Evolutionary conservation across 192 early-diverging fungal genomes (phyloP).

Genomic region (Paraglomus occultum): DNA sequence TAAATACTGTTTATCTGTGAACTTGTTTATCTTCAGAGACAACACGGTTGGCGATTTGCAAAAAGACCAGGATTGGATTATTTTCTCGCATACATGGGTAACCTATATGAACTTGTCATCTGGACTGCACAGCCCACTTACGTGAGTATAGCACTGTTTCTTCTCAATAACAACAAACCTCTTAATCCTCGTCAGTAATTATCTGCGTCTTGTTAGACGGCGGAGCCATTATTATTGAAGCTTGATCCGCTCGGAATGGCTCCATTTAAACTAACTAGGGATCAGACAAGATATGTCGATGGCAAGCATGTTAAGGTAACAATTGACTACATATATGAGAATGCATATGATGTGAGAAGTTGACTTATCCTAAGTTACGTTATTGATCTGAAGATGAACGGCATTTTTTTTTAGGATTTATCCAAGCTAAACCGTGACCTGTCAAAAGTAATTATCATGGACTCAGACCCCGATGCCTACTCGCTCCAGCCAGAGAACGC

Average conservation of each 20-base stretch:
- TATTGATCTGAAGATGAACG: conserved; percentile 20
- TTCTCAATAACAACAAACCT: conserved; percentile 19
- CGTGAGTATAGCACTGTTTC: conserved; percentile 46
- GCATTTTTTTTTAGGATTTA: conserved; percentile 59
- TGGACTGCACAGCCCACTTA: conserved; percentile 87
- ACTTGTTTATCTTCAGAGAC: conserved; percentile 55
- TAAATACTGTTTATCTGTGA: not conserved
- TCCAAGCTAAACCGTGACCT: conserved; percentile 92
- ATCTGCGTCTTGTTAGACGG: conserved; percentile 53
- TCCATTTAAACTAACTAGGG: conserved; percentile 88
- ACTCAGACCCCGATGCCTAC: conserved; percentile 83
- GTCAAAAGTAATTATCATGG: conserved; percentile 89
- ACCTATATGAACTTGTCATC: conserved; percentile 94
- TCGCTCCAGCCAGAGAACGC: conserved; percentile 91
- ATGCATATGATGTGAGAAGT: not conserved
- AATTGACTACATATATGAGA: not conserved
- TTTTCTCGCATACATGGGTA: conserved; percentile 86
- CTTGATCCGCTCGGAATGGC: conserved; percentile 88
- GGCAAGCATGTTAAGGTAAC: conserved; percentile 73
- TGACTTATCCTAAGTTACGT: not conserved
- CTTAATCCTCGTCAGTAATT: not conserved
- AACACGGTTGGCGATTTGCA: conserved; percentile 95
- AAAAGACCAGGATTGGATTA: conserved; percentile 96
- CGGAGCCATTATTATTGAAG: conserved; percentile 79
- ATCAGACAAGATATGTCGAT: conserved; percentile 84